Conservation (phyloP, 306 rosid species). For the Leucaena leucocephala region DNA sequence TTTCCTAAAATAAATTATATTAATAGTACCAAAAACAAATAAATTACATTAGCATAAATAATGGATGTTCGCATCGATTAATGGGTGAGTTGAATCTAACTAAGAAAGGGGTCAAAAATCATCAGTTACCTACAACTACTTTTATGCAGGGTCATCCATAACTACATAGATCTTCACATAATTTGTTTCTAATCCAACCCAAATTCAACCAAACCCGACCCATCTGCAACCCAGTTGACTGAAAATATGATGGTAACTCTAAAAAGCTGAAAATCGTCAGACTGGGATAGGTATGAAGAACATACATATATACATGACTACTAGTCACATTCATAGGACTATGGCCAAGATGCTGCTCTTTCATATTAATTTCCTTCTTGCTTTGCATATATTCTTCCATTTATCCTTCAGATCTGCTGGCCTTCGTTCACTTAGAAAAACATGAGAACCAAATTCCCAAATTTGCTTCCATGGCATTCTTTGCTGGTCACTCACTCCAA, state of each 20-base stretch:
- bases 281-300: background rate
- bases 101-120: background rate
- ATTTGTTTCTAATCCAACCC: background rate
- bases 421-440: constrained; percentile 51
- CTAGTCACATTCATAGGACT: background rate
- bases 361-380: constrained; percentile 35
- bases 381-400: constrained; percentile 66
- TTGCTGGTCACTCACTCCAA: constrained; percentile 28
- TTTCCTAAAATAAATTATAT: background rate
- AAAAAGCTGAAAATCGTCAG: background rate
- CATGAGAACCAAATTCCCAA: constrained; percentile 55
- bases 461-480: constrained; percentile 61
- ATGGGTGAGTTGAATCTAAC: background rate
- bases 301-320: constrained; percentile 23
- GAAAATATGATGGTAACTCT: background rate
- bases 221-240: background rate
- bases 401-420: constrained; percentile 55
- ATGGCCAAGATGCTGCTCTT: constrained; percentile 6
- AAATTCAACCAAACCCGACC: background rate
- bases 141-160: background rate
- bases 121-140: background rate
- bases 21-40: background rate
- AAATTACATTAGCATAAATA: background rate
- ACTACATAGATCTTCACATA: background rate
- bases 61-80: background rate